phyloP scores from a whole-genome alignment of 1,139 yeast species.

The Suhomyces coccinellae region DNA sequence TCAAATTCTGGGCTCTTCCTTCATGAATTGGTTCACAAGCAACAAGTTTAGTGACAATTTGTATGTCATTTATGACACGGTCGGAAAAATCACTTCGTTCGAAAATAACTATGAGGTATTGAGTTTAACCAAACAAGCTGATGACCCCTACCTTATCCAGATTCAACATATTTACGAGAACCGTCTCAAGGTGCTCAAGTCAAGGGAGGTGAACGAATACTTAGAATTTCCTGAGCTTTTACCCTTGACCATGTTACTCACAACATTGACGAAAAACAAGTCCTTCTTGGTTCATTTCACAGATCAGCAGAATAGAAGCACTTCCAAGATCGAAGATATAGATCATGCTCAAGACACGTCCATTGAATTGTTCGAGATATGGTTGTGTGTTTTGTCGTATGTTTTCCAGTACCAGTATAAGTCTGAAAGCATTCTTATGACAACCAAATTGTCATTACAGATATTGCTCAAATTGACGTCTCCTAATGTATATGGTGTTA shows the following conservation, averaged over 20 bases:
- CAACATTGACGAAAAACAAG: conserved; percentile 23
- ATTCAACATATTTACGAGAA: conserved; percentile 20
- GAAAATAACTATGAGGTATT: conserved; percentile 14
- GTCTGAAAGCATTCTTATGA: conserved; percentile 23
- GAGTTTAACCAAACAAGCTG: conserved; percentile 11
- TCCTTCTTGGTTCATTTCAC: conserved; percentile 24
- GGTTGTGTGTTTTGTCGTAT: conserved; percentile 42
- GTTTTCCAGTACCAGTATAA: conserved; percentile 39
- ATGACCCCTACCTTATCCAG: conserved; percentile 25
- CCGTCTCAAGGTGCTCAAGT: conserved; percentile 13
- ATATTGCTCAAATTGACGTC: conserved; percentile 29
- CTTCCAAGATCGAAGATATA: conserved; percentile 19
- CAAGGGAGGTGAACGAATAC: conserved; percentile 14
- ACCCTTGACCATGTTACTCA: conserved; percentile 25
- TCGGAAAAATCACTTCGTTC: conserved; percentile 21
- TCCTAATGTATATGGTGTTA: conserved; percentile 9
- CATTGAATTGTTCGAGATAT: conserved; percentile 31
- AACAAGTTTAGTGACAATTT: conserved; percentile 29
- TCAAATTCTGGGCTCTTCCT: conserved; percentile 34
- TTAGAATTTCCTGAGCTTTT: conserved; percentile 26
- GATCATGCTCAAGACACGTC: conserved; percentile 17
- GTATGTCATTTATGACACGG: conserved; percentile 27
- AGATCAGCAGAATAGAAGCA: conserved; percentile 16
- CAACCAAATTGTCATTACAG: conserved; percentile 27
- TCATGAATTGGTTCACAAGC: conserved; percentile 43